phyloP scores from a whole-genome alignment of 257 asterid species.

The Solanum raphanifolium region DNA sequence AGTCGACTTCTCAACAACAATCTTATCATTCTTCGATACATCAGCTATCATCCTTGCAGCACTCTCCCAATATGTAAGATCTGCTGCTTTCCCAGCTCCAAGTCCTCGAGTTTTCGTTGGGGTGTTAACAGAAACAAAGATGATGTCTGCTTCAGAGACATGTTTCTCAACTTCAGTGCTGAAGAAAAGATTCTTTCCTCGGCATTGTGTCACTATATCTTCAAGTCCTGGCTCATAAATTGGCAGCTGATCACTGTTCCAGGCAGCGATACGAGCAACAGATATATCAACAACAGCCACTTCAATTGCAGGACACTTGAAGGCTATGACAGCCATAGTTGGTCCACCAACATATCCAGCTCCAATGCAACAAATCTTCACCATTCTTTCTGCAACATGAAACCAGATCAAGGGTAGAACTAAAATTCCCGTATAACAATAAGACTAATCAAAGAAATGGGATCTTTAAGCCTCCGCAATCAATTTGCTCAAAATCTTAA shows the following conservation, averaged over 20 bases:
- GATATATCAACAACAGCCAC: conserved; percentile 29
- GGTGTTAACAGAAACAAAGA: conserved; percentile 26
- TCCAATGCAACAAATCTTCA: conserved; percentile 32
- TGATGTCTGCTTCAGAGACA: conserved; percentile 21
- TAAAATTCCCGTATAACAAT: background rate
- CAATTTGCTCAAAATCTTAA: background rate
- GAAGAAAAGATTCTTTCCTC: conserved; percentile 28
- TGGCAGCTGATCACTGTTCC: conserved; percentile 25
- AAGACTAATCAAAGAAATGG: background rate
- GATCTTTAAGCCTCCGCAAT: background rate
- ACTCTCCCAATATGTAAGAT: conserved; percentile 30
- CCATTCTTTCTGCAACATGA: conserved; percentile 14
- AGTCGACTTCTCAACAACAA: conserved; percentile 25
- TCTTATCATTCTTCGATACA: conserved; percentile 19
- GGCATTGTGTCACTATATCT: conserved; percentile 21
- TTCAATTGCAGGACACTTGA: conserved; percentile 24
- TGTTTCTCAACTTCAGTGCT: conserved; percentile 25
- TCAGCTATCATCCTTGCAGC: conserved; percentile 33
- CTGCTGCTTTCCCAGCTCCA: conserved; percentile 35
- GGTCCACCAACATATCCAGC: conserved; percentile 37
- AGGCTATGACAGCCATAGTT: conserved; percentile 30
- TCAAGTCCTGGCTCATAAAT: conserved; percentile 32
- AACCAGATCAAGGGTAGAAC: background rate
- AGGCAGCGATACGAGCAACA: conserved; percentile 15
- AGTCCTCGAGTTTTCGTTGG: conserved; percentile 26